Evolutionary conservation across 2,329 filamentous ascomycete genomes (phyloP).

Genomic region (Lecanoromycetidae sp.): DNA sequence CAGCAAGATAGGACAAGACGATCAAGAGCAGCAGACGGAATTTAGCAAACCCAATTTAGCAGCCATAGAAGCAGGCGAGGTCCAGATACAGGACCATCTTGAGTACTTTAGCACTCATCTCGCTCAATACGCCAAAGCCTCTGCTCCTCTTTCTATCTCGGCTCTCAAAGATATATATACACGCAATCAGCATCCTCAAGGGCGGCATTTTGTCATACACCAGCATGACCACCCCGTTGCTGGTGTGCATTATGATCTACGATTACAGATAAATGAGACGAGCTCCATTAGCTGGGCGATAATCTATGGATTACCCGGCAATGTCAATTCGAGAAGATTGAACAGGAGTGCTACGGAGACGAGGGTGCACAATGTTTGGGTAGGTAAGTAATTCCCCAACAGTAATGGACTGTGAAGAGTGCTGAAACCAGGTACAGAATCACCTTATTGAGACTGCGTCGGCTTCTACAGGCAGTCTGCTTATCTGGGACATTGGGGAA

Average conservation of each 20-base stretch:
- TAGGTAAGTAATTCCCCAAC: constrained; percentile 28
- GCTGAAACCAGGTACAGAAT: constrained; percentile 33
- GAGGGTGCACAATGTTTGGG: constrained; percentile 49
- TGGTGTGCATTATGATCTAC: constrained; percentile 56
- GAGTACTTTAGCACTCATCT: constrained; percentile 31
- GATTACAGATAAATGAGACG: constrained; percentile 55
- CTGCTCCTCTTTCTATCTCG: constrained; percentile 28
- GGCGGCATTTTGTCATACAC: constrained; percentile 55
- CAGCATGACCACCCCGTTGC: constrained; percentile 62
- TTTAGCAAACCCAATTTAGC: constrained; percentile 21
- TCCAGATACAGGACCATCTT: constrained; percentile 37
- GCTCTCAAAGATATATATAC: constrained; percentile 36
- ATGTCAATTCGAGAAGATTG: constrained; percentile 42
- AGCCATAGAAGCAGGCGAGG: constrained; percentile 41
- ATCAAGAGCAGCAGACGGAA: not conserved
- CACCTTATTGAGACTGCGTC: constrained; percentile 50
- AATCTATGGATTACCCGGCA: constrained; percentile 51
- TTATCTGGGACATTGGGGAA: constrained; percentile 52
- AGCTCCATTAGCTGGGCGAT: constrained; percentile 54
- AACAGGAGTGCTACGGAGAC: constrained; percentile 52
- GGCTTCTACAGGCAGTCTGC: constrained; percentile 41
- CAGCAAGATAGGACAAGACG: not conserved
- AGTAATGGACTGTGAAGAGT: too few species aligned
- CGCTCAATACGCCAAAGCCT: not conserved
- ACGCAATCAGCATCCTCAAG: constrained; percentile 34